These are phyloP conservation scores for Lepidopterella palustris DNA, from an alignment of 495 filamentous ascomycete species.

Conservation along the genomic window DNA sequence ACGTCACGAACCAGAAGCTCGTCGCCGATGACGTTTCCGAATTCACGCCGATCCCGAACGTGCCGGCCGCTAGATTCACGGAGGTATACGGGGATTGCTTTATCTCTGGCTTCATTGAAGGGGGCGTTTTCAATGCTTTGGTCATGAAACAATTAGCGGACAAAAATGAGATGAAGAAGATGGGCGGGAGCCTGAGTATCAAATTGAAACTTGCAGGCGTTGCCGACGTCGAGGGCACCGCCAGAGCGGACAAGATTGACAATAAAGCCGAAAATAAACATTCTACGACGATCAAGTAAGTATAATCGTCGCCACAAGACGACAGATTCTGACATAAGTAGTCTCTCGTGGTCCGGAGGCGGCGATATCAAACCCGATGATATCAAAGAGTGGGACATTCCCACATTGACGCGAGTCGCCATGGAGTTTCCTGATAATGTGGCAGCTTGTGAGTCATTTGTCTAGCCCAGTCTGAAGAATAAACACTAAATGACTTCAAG, in stretches of 20 bases:
- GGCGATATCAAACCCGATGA: conserved; percentile 34
- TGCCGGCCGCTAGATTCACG: conserved; percentile 30
- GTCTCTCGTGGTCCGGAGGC: conserved; percentile 37
- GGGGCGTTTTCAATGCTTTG: conserved; percentile 35
- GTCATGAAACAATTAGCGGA: conserved; percentile 34
- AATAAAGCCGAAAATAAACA: conserved; percentile 22
- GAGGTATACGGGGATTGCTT: conserved; percentile 38
- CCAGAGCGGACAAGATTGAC: conserved; percentile 25
- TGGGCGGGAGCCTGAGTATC: not conserved
- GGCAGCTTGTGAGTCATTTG: conserved; percentile 25
- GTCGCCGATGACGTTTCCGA: not conserved
- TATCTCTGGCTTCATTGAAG: conserved; percentile 36
- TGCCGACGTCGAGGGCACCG: conserved; percentile 32
- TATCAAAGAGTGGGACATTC: conserved; percentile 31
- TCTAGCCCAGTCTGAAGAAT: no score
- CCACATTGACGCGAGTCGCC: conserved; percentile 25
- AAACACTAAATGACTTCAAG: not conserved
- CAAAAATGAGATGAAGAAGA: conserved; percentile 26
- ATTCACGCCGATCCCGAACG: conserved; percentile 31
- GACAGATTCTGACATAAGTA: conserved; percentile 19
- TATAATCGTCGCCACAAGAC: not conserved
- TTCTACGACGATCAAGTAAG: conserved; percentile 24
- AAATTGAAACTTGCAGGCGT: conserved; percentile 29
- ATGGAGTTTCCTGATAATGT: conserved; percentile 35
- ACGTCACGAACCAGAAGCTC: not conserved